These are phyloP conservation scores for Solanum stenotomum DNA, from an alignment of 257 asterid genomes.

Conservation along the genomic window DNA sequence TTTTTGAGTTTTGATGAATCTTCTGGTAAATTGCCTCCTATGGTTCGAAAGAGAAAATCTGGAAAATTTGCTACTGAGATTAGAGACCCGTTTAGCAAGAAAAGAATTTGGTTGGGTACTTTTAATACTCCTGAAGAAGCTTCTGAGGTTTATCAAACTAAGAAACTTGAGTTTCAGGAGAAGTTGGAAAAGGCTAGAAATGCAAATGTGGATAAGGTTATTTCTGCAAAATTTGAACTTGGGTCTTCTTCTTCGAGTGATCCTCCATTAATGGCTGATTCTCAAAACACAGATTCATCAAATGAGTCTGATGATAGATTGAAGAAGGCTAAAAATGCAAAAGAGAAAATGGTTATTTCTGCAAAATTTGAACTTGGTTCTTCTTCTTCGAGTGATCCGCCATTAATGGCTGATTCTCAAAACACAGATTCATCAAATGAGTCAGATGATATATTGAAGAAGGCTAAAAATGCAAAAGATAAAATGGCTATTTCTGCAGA, in stretches of 20 bases:
- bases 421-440: neutral
- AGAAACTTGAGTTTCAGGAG: slow-evolving; percentile 15
- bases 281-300: neutral
- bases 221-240: neutral
- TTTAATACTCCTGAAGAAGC: neutral
- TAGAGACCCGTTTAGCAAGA: neutral
- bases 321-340: neutral
- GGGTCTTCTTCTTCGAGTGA: neutral
- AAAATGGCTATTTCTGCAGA: neutral
- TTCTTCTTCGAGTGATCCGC: neutral
- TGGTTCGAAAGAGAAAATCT: neutral
- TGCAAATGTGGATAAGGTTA: neutral
- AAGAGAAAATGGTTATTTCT: neutral
- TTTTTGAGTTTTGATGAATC: too few species aligned
- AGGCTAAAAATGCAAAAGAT: neutral
- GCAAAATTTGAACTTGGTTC: neutral
- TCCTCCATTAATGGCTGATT: neutral
- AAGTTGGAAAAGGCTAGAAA: neutral
- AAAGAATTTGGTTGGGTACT: neutral
- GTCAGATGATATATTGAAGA: neutral
- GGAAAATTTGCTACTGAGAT: neutral
- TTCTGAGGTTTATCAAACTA: neutral
- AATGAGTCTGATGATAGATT: neutral
- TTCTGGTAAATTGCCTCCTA: neutral
- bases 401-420: neutral